Evolutionary conservation across 169 alveolate genomes (phyloP), one percentile per base, ranked within the genome.

Genomic region (Cryptosporidium ryanae): DNA sequence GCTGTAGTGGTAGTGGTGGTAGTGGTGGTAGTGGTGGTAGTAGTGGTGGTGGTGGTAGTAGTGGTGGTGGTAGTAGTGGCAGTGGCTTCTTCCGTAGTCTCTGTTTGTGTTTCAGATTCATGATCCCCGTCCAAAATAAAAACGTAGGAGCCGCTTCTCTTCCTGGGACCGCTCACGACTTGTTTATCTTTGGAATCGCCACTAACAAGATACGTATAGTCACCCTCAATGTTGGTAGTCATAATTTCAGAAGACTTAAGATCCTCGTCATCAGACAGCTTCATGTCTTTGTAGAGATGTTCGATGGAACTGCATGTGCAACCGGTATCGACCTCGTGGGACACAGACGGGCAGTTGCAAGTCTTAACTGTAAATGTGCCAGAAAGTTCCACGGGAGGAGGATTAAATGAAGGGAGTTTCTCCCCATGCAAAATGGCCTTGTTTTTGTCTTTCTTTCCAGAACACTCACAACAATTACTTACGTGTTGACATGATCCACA

Each of bases 41-140:
- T 61, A 31, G 67, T 61, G 34, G 67, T 61, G 1, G 67, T 61
- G 13, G 67, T 61, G 18, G 67, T 61, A 1, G 81, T 65, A 34
- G 83, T 68, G 50, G 83, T 68, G 7, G 83, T 29, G 50, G 82
- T 46, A 54, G 63, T 43, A 44, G 13, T 59, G 4, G 63, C 13
- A n/a, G n/a, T 21, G 15, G 61, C 15, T 6, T 54, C 4, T 29
- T 50, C 2, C 6, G 27, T 23, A 25, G 21, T 25, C 67, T 29
- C 13, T 61, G 23, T 17, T 50, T 3, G 12, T 23, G 13, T 7
- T 52, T 68, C 55, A 43, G 15, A 50, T 10, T 1, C 46, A 6
- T 38, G 46, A 38, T 38, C 46, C 3, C 8, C 8, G 8, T 38
- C 46, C 46, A 38, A 0, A 10, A 25, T 54, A 3, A 67, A 29